These are phyloP conservation scores for Galerina sulciceps DNA, from an alignment of 768 basidiomycete genomes.

Conservation along the genomic window DNA sequence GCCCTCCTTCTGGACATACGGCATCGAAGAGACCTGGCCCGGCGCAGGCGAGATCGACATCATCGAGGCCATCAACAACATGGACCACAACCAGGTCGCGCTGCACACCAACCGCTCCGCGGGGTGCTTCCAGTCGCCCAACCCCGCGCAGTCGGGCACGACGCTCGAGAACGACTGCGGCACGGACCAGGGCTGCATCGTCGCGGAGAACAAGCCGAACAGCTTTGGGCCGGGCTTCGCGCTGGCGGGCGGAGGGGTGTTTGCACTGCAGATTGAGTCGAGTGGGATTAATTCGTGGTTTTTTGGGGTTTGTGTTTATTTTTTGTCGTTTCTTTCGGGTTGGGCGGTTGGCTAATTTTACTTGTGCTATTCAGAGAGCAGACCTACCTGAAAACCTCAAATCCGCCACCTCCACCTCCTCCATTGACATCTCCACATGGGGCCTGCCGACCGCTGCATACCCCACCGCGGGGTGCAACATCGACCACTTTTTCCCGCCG, in stretches of 20 bases:
- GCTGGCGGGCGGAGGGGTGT: conserved; percentile 74
- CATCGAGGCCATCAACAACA: conserved; percentile 82
- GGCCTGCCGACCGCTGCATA: conserved; percentile 73
- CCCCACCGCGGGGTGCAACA: conserved; percentile 56
- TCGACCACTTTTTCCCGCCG: conserved; percentile 58
- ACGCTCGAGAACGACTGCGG: conserved; percentile 62
- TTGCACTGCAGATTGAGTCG: conserved; percentile 71
- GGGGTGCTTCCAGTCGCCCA: conserved; percentile 41
- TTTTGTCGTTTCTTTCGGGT: background rate
- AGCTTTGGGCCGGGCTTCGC: conserved; percentile 76
- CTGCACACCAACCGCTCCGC: conserved; percentile 61
- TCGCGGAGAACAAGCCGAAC: conserved; percentile 57
- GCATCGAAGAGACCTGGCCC: conserved; percentile 47
- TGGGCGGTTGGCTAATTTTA: conserved; percentile 3
- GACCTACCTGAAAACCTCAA: conserved; percentile 44
- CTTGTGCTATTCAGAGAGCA: conserved; percentile 35
- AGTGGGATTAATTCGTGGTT: conserved; percentile 47
- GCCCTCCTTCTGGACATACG: conserved; percentile 54
- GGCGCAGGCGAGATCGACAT: conserved; percentile 60
- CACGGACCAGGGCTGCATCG: conserved; percentile 66
- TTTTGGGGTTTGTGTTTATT: conserved; percentile 41
- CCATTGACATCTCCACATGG: conserved; percentile 45
- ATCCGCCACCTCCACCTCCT: conserved; percentile 36
- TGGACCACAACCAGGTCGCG: conserved; percentile 72
- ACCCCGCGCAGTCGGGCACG: conserved; percentile 48